A percentile compares a stretch with the other conserved stretches of the same genome.
Conservation (phyloP, 225 moss, liverwort and hornwort genomes). For the Ulota crispa region DNA sequence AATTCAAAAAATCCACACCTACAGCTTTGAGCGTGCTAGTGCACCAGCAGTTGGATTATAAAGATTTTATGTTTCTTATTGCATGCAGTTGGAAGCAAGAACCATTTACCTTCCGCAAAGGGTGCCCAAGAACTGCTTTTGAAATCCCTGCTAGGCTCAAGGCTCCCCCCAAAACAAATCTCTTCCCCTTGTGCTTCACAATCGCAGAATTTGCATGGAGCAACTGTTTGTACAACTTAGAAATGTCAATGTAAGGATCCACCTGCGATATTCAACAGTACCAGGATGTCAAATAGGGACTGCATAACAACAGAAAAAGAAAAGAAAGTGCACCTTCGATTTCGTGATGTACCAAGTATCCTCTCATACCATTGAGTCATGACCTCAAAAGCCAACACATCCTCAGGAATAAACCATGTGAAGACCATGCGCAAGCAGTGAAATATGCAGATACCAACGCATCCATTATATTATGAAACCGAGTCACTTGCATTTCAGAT, state of each 20-base stretch:
- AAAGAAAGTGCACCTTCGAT: not conserved
- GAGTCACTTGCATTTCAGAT: constrained; percentile 10
- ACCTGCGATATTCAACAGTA: constrained; percentile 54
- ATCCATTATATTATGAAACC: not conserved
- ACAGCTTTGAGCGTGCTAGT: constrained; percentile 4
- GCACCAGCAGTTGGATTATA: constrained; percentile 9
- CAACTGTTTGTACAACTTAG: constrained; percentile 66
- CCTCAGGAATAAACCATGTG: not conserved
- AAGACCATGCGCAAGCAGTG: not conserved
- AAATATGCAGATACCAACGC: not conserved
- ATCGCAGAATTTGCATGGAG: constrained; percentile 36
- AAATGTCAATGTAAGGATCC: constrained; percentile 92
- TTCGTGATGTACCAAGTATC: constrained; percentile 15
- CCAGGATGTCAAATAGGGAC: not conserved
- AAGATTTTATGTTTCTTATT: not conserved
- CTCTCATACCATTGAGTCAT: not conserved
- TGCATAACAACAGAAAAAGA: constrained; percentile 1
- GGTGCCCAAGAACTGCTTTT: constrained; percentile 73
- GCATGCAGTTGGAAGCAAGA: constrained; percentile 12
- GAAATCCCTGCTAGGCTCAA: constrained; percentile 72
- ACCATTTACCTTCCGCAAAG: constrained; percentile 70
- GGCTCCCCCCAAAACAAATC: constrained; percentile 55
- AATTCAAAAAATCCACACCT: constrained; percentile 5
- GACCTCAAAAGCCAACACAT: constrained; percentile 12
- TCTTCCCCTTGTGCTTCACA: constrained; percentile 58